phyloP scores from a whole-genome alignment of 2,329 filamentous ascomycete genomes.

The Xylaria sp. region DNA sequence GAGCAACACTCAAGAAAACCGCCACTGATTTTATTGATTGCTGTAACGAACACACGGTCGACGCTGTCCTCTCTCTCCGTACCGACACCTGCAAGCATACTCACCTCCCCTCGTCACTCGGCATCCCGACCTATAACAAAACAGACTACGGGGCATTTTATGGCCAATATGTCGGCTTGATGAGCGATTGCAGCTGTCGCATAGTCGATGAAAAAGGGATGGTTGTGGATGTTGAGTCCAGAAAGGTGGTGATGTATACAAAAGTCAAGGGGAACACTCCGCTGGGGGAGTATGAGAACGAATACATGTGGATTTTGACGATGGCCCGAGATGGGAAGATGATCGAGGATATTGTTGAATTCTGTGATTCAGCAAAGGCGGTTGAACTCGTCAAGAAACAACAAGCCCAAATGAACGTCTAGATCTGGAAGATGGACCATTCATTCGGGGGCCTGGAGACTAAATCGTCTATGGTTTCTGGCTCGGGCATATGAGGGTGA shows the following conservation, averaged over 20 bases:
- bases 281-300: background rate
- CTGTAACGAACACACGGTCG: background rate
- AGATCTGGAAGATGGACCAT: background rate
- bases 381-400: background rate
- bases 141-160: background rate
- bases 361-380: constrained; percentile 1
- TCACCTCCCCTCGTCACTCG: background rate
- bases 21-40: background rate
- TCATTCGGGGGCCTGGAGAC: background rate
- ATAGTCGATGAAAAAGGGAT: constrained; percentile 1
- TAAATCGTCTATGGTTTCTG: background rate
- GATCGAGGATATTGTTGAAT: background rate
- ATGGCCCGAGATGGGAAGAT: background rate
- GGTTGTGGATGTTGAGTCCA: background rate
- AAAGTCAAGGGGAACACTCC: background rate
- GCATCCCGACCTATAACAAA: background rate
- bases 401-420: background rate
- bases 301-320: constrained; percentile 3
- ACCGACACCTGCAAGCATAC: constrained; percentile 1
- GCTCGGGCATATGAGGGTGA: background rate
- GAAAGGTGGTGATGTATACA: background rate
- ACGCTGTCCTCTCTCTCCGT: constrained; percentile 1
- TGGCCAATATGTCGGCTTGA: background rate
- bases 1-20: background rate
- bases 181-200: background rate